phyloP scores from a whole-genome alignment of 371 early-diverging fungal species.

The Funneliformis caledonium region DNA sequence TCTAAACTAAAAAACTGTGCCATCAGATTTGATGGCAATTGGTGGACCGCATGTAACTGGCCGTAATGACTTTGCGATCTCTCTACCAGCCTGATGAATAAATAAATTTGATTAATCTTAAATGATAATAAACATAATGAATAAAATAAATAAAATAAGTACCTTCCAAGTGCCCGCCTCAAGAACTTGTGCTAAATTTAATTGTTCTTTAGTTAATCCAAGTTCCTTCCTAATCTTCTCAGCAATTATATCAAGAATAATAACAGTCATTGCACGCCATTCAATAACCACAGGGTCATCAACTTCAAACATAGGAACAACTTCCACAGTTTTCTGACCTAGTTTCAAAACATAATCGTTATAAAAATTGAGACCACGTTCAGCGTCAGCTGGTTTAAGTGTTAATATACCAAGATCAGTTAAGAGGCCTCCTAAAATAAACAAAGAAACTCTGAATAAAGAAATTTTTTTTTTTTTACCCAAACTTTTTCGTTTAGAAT shows the following conservation, averaged over 20 bases:
- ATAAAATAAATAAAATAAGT: slow-evolving; percentile 39
- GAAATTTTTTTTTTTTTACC: background rate
- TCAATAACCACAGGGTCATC: slow-evolving; percentile 85
- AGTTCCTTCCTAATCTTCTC: slow-evolving; percentile 65
- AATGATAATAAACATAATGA: background rate
- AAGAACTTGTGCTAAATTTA: slow-evolving; percentile 83
- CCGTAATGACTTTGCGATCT: slow-evolving; percentile 78
- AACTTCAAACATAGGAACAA: slow-evolving; percentile 76
- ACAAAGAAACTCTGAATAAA: background rate
- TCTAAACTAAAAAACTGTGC: slow-evolving; percentile 68
- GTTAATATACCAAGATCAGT: slow-evolving; percentile 71
- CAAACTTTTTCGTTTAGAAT: background rate
- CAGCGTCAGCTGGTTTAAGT: slow-evolving; percentile 48
- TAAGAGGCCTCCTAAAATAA: slow-evolving; percentile 62
- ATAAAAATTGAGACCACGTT: slow-evolving; percentile 50
- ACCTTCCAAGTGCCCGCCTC: slow-evolving; percentile 92
- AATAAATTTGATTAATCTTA: background rate
- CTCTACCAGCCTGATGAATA: slow-evolving; percentile 77
- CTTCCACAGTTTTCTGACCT: slow-evolving; percentile 40
- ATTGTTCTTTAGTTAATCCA: slow-evolving; percentile 54
- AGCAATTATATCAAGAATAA: slow-evolving; percentile 78
- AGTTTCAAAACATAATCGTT: slow-evolving; percentile 43
- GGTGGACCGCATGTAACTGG: slow-evolving; percentile 86
- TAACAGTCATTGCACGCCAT: slow-evolving; percentile 92
- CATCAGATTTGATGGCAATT: slow-evolving; percentile 81